Base-by-base conservation (phyloP, 495 filamentous ascomycete species). In the Collariella sp. region DNA sequence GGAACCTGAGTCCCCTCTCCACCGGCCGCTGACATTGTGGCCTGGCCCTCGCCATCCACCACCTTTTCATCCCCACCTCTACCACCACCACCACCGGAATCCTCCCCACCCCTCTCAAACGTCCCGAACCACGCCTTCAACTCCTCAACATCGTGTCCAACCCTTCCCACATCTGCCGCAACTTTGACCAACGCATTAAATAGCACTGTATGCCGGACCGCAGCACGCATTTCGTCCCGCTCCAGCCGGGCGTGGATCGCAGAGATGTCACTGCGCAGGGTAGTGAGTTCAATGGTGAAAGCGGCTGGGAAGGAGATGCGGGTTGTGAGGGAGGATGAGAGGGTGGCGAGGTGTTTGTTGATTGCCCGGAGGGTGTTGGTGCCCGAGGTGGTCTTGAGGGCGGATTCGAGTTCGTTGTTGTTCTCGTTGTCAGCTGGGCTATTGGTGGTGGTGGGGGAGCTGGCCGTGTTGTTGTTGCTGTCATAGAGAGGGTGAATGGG, bases 111-210 rank as follows among this genome's bases (percentile, higher is more conserved):
- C 2, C 3, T 19, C 3, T 18, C 41, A 43, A n/a, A n/a, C n/a
- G n/a, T n/a, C n/a, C n/a, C n/a, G n/a, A n/a, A n/a, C n/a, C n/a
- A n/a, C n/a, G n/a, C n/a, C n/a, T n/a, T n/a, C n/a, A n/a, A n/a
- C n/a, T n/a, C n/a, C n/a, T n/a, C 26, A 2, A 20, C 44, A 5
- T 5, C 18, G 6, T n/a, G 42, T 10, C 4, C 12, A 19, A 46
- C 9, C 5, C 5, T 18, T 5, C 41, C 36, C 1, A 65, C 19
- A 10, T 64, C 62, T 11, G 13, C 39, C 0, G 55, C 51, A 0
- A 67, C 16, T 40, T 57, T 61, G 45, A 55, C 50, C 5, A 67
- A 20, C 20, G 55, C 46, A 23, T 50, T 54, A 29, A 67, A 67
- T 7, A 65, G 18, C 0, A 67, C 58, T 0, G 56, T 33, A 18